Evolutionary conservation across 2,329 filamentous ascomycete species (phyloP).

Genomic region (Fusarium abutilonis): DNA sequence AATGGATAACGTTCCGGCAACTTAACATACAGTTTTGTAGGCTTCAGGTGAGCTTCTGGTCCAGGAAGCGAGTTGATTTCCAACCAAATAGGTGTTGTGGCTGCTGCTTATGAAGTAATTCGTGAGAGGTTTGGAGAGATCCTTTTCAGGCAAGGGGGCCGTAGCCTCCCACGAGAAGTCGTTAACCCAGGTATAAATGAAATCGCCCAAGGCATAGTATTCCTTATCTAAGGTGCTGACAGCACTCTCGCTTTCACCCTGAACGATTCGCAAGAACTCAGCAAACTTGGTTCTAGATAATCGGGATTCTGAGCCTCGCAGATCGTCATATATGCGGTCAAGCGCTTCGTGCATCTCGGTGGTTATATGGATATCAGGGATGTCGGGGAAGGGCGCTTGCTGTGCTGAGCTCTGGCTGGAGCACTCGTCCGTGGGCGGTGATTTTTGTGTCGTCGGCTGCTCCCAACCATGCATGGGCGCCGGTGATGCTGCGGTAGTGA

Average conservation of each 20-base stretch:
- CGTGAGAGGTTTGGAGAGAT: constrained; percentile 75
- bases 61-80: constrained; percentile 80
- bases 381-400: constrained; percentile 38
- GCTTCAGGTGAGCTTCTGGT: constrained; percentile 75
- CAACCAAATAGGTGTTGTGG: constrained; percentile 92
- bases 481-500: constrained; percentile 47
- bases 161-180: constrained; percentile 57
- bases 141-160: constrained; percentile 59
- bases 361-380: constrained; percentile 55
- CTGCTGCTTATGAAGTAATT: constrained; percentile 96
- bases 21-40: constrained; percentile 75
- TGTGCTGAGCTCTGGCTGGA: constrained; percentile 41
- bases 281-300: constrained; percentile 54
- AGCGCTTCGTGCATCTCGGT: constrained; percentile 61
- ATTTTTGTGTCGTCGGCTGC: constrained; percentile 32
- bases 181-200: constrained; percentile 60
- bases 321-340: constrained; percentile 57
- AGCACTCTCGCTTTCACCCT: constrained; percentile 54
- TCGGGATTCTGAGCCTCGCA: constrained; percentile 50
- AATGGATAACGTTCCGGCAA: not conserved
- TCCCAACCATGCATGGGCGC: constrained; percentile 41
- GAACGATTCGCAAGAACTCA: constrained; percentile 60
- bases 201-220: constrained; percentile 59
- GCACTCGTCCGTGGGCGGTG: constrained; percentile 35
- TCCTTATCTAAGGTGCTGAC: constrained; percentile 51